Evolutionary conservation across 2,329 filamentous ascomycete genomes (phyloP).

Genomic region (Biscogniauxia mediterranea): DNA sequence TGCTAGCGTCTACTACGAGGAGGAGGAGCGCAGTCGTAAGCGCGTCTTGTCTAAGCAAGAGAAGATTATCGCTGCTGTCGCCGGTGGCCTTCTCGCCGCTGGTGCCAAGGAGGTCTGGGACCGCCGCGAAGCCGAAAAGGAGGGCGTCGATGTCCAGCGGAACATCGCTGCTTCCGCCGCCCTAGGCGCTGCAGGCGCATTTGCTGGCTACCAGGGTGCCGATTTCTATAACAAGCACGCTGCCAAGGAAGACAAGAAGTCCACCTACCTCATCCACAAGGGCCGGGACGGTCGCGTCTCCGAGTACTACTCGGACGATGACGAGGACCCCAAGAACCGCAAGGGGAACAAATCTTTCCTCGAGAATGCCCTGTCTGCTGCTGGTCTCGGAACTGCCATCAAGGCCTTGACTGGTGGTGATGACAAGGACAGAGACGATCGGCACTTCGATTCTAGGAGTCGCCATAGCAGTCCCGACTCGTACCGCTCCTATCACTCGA

Average conservation of each 20-base stretch:
- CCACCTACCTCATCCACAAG: slow-evolving; percentile 51
- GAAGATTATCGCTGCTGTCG: slow-evolving; percentile 65
- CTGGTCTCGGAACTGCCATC: slow-evolving; percentile 59
- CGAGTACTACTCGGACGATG: slow-evolving; percentile 59
- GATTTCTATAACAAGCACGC: slow-evolving; percentile 62
- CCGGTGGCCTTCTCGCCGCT: slow-evolving; percentile 62
- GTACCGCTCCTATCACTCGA: slow-evolving; percentile 52
- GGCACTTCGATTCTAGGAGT: slow-evolving; percentile 37
- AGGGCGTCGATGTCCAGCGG: slow-evolving; percentile 50
- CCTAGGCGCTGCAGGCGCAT: slow-evolving; percentile 61
- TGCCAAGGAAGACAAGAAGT: slow-evolving; percentile 53
- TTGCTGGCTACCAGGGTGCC: slow-evolving; percentile 63
- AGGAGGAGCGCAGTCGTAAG: slow-evolving; percentile 53
- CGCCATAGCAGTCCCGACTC: slow-evolving; percentile 45
- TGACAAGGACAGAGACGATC: slow-evolving; percentile 42
- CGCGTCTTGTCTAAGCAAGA: slow-evolving; percentile 60
- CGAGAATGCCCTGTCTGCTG: slow-evolving; percentile 60
- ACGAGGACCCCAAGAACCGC: slow-evolving; percentile 52
- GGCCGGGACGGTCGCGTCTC: slow-evolving; percentile 51
- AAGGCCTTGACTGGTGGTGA: slow-evolving; percentile 56
- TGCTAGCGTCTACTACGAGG: slow-evolving; percentile 53
- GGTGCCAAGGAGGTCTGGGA: slow-evolving; percentile 67
- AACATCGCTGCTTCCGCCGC: slow-evolving; percentile 60
- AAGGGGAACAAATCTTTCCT: slow-evolving; percentile 64
- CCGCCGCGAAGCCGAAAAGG: slow-evolving; percentile 55